Base-by-base conservation (phyloP, 75 land plant genomes). In the Sequoiadendron giganteum region DNA sequence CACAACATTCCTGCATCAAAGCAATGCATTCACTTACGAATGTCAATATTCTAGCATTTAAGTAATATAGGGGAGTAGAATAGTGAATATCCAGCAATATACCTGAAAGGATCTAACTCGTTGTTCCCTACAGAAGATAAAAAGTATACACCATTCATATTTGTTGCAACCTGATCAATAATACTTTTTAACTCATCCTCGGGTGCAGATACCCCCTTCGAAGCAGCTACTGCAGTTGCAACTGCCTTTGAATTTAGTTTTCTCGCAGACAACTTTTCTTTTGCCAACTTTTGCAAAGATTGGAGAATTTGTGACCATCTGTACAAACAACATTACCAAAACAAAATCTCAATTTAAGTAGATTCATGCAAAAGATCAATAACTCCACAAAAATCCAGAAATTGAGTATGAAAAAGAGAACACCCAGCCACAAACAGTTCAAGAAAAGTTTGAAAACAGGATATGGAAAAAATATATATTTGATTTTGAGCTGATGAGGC, bases 131-230 rank as follows among this genome's bases (percentile, higher is more conserved):
- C 89, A 48, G 93, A 88, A 61, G 92, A 92, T 81, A 89, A 70
- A 85, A 94, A 93, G 88, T 93, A 97, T 61, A 93, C 87, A 84
- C 93, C 94, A 89, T 93, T 93, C 43, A 97, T 91, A 68, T 91
- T 91, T n/a, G 90, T 85, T 13, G 96, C 97, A 87, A 95, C 88
- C 89, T 93, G 89, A 86, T 87, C 90, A 45, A 94, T 87, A 72
- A 94, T 85, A 56, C 91, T 86, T 34, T 89, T 86, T 32, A 97
- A 89, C 73, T 97, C 98, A 21, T 90, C 75, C 54, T 76, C 78
- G 87, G 93, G 93, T 49, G 93, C 94, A 82, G 90, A 87, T 79
- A 91, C 92, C 81, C 76, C 90, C 40, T 86, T 86, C 58, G 95
- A 93, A 87, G 97, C 98, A 85, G 91, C 90, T 32, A 89, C 92